Percentiles rank a stretch among this genome's conserved stretches.
These are phyloP conservation scores for Flaveria sonorensis DNA, from an alignment of 129 eudicot species.

Conservation along the genomic window DNA sequence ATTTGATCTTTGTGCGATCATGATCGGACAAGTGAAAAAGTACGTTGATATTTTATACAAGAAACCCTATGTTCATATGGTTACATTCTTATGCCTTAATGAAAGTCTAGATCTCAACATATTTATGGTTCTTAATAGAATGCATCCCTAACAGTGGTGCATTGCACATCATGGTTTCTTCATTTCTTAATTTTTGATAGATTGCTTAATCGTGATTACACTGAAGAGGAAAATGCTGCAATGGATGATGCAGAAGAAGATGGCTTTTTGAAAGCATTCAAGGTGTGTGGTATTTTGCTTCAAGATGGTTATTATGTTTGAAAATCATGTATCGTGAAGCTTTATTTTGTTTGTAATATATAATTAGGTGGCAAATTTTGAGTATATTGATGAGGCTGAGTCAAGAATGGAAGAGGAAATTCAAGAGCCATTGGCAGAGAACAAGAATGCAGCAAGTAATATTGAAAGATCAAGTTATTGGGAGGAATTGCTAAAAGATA, in stretches of 20 bases:
- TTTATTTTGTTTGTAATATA: background rate
- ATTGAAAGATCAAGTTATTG: constrained; percentile 78
- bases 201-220: constrained; percentile 77
- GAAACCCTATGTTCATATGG: background rate
- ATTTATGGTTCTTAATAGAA: background rate
- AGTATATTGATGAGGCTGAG: constrained; percentile 78
- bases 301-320: background rate
- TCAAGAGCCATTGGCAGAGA: constrained; percentile 52
- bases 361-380: constrained; percentile 90
- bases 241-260: constrained; percentile 94
- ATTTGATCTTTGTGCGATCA: background rate
- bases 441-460: constrained; percentile 43
- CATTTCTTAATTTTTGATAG: constrained; percentile 31
- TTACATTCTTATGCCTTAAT: background rate
- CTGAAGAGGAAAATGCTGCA: constrained; percentile 71
- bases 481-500: constrained; percentile 87
- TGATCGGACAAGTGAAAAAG: background rate
- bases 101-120: background rate
- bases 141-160: background rate
- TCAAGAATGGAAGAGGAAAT: constrained; percentile 67
- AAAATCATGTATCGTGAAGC: background rate
- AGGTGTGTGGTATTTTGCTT: constrained; percentile 47
- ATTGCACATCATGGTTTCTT: background rate
- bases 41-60: background rate
- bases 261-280: constrained; percentile 89